phyloP scores from a whole-genome alignment of 495 filamentous ascomycete genomes.

The Lasiosphaeria miniovina region DNA sequence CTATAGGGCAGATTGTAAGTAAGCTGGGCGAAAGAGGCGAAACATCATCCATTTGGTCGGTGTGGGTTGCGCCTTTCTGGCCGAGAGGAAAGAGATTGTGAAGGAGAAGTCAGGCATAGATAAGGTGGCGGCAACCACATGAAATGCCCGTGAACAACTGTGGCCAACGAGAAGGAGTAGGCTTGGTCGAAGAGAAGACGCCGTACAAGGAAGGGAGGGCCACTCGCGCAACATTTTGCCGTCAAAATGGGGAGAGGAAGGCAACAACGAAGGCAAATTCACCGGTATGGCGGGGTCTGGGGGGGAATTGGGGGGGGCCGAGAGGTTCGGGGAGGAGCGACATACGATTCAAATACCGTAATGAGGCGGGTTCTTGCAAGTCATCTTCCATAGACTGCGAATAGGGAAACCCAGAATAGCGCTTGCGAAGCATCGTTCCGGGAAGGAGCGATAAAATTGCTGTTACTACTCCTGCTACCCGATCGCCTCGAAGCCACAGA shows the following conservation, averaged over 20 bases:
- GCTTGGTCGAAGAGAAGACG: no score
- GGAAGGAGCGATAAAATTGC: slow-evolving; percentile 1
- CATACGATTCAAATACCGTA: background rate
- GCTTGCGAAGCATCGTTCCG: background rate
- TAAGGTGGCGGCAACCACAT: slow-evolving; percentile 1
- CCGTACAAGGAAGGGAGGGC: no score
- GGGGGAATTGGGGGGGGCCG: no score
- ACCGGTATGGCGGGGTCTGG: no score
- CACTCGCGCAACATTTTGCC: no score
- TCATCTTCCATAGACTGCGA: background rate
- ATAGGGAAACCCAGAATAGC: background rate
- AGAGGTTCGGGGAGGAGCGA: no score
- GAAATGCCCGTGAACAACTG: background rate
- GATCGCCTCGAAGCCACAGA: background rate
- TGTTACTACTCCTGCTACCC: background rate
- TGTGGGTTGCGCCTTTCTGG: slow-evolving; percentile 12
- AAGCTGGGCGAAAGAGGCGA: slow-evolving; percentile 8
- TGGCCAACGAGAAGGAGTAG: no score
- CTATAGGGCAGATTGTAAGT: slow-evolving; percentile 5
- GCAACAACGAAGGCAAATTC: no score
- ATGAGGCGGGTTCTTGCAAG: background rate
- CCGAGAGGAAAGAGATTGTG: no score
- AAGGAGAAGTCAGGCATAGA: background rate
- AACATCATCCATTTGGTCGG: slow-evolving; percentile 15
- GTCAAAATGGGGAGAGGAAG: no score